These are phyloP conservation scores for Phytophthora vignae DNA, from an alignment of 352 stramenopile genomes.

Conservation along the genomic window DNA sequence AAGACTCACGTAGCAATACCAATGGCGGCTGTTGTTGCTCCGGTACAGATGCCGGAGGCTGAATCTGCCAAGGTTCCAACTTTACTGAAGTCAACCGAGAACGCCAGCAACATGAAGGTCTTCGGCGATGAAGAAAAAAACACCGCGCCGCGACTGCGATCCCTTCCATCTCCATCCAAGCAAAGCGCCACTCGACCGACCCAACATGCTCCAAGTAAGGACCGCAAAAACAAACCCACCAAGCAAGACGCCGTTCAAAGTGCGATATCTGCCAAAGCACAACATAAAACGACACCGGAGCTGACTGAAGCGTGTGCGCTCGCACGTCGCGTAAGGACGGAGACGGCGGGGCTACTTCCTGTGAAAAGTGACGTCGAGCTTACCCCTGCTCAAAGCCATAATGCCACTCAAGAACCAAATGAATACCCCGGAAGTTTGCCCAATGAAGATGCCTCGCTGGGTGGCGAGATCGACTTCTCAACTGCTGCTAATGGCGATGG, in stretches of 20 bases:
- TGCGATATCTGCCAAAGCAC: neutral
- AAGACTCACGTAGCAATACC: constrained; percentile 72
- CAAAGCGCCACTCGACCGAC: constrained; percentile 7
- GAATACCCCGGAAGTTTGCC: neutral
- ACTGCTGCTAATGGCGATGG: constrained; percentile 10
- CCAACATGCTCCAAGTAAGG: constrained; percentile 5
- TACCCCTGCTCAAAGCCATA: too few relatives aligned
- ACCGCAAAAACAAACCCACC: neutral
- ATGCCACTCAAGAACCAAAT: neutral
- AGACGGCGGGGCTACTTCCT: constrained; percentile 8
- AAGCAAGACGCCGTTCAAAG: constrained; percentile 12
- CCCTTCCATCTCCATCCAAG: constrained; percentile 21
- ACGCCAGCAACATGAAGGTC: neutral
- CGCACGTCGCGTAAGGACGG: constrained; percentile 21
- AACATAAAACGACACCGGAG: constrained; percentile 8
- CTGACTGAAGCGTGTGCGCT: constrained; percentile 28
- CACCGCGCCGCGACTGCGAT: constrained; percentile 7
- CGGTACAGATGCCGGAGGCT: constrained; percentile 1
- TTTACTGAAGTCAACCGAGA: neutral
- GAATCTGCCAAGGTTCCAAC: neutral
- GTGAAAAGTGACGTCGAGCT: neutral
- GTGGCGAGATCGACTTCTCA: constrained; percentile 22
- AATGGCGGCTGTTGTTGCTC: constrained; percentile 42
- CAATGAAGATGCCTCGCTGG: constrained; percentile 1
- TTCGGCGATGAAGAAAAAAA: neutral